Evolutionary conservation across 148 eudicot species (phyloP), one percentile per base, ranked within the genome.

Genomic region (Simmondsia chinensis): DNA sequence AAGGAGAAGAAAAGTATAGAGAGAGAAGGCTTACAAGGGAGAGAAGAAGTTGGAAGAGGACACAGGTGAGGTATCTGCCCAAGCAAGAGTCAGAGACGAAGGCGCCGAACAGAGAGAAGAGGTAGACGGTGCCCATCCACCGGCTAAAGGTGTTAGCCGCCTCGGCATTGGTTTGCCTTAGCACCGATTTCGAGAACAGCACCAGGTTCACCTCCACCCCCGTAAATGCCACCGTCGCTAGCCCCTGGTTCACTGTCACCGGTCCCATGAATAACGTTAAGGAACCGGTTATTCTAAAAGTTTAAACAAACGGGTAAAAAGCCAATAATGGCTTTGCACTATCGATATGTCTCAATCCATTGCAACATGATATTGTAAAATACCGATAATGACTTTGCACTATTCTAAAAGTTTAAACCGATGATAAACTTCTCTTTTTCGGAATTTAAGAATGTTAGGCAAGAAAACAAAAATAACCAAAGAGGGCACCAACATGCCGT

Each of bases 181-280:
- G 32, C 10, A 74, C 75, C 4, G 72, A 53, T 42, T 71, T 74
- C 2, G 71, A 60, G 69, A 74, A 74, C 16, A 74, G 37, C 42
- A 74, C 80, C 48, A 74, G 45, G 66, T 74, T 74, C 32, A 74
- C 80, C 21, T 71, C 80, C 50, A 74, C 80, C 30, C 80, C 80
- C 4, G 62, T 68, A 20, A 74, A 74, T 2, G 75, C 80, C 0
- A 74, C 60, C 5, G 75, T 74, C 7, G 60, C 75, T 50, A 74
- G 33, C 7, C 65, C 80, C 62, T 74, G 69, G 33, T 74, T 74
- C 33, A 69, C 80, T 74, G 29, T 14, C 4, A 23, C 51, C 21
- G 10, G 11, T 32, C 41, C 9, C 2, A 33, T 39, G 9, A 34
- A 2, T 9, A 22, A 19, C 9, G 13, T 4, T 5, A 20, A n/a